Base-by-base conservation (phyloP, 176 grass and related monocot species). In the Eragrostis curvula region DNA sequence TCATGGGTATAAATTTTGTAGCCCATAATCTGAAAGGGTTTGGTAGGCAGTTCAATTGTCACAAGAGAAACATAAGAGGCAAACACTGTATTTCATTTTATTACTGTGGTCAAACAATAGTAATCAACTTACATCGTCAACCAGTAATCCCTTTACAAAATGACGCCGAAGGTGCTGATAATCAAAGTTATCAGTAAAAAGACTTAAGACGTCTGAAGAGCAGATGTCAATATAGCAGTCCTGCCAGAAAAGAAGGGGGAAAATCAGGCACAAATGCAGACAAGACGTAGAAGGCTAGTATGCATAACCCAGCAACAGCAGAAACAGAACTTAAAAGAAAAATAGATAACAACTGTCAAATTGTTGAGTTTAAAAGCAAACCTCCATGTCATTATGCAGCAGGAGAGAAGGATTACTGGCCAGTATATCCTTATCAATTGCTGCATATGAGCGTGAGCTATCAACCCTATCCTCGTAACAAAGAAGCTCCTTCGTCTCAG, bases 201-300 rank as follows among this genome's bases (percentile, higher is more conserved):
- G 89, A 70, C 91, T 99, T 30, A 99, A 80, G 68, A 99, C 93
- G 75, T 99, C 93, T 20, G 91, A 89, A 42, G 96, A 96, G 91
- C 96, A 99, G 76, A 99, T 96, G 87, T 99, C 96, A 73, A 99
- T 94, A 79, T 94, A 99, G 73, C 96, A 99, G 79, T 99, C 96
- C 93, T 99, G 79, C 25, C 88, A 43, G n/a, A 48, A 78, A 68
- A 69, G 18, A 53, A n/a, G n/a, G 58, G 28, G 48, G n/a, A 53
- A 53, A 63, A 21, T 15, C n/a, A 25, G 56, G 23, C n/a, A n/a
- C 21, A 36, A 36, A 36, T 36, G 32, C 32, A 36, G 4, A 36
- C 32, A 36, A 36, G 32, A 36, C 32, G 32, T 36, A 36, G 32
- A 66, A 58, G 47, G 66, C 64, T 66, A 48, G 3, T 10, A 66